phyloP scores from a whole-genome alignment of 345 rosid genomes.

The Conringia planisiliqua region DNA sequence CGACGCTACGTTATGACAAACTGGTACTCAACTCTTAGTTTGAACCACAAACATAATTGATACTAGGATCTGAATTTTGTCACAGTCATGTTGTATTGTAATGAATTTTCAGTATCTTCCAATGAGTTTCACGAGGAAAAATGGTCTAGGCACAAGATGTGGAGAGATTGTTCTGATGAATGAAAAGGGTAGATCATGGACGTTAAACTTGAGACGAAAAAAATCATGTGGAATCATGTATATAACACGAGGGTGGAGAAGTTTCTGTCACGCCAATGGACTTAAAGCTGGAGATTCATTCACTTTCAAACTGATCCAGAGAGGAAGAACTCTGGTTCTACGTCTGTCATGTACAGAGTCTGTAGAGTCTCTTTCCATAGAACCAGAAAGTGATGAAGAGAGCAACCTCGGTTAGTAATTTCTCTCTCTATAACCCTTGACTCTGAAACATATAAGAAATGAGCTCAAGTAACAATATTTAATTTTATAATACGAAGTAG shows the following conservation, averaged over 20 bases:
- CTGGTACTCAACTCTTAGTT: background rate
- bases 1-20: background rate
- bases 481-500: too few relatives aligned
- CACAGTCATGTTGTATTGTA: background rate
- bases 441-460: background rate
- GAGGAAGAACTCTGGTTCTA: background rate
- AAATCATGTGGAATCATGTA: background rate
- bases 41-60: background rate
- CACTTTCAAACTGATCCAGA: background rate
- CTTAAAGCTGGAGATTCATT: background rate
- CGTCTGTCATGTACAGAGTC: background rate
- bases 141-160: background rate
- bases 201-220: background rate
- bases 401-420: background rate
- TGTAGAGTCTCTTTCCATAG: background rate
- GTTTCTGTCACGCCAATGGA: background rate
- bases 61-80: background rate
- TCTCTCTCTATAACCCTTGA: background rate
- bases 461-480: background rate
- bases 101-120: slow-evolving; percentile 2
- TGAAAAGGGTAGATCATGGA: slow-evolving; percentile 8
- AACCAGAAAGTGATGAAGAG: background rate
- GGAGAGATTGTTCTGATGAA: slow-evolving; percentile 6
- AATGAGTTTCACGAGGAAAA: background rate
- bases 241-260: background rate